Base-by-base conservation (phyloP, 352 stramenopile species). In the Phytophthora palmivora region DNA sequence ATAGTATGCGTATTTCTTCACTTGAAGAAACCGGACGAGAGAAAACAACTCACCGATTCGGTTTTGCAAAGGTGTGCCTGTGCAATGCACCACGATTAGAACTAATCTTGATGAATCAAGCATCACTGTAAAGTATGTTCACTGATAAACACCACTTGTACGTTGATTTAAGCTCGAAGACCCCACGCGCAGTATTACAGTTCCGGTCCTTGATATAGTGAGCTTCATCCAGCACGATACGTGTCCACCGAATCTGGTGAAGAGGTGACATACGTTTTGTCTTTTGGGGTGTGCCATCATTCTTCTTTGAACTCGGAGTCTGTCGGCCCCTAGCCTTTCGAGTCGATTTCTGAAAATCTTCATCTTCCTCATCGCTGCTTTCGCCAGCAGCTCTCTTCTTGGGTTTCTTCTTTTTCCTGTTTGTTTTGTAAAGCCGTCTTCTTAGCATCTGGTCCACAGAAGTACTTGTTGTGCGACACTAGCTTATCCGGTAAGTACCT, bases 1-100 rank as follows among this genome's bases (percentile, higher is more conserved):
- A 72, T 99, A 99, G 77, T 97, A 99, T 3, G 96, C 97, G 77
- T 97, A 99, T 15, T 95, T 97, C 69, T 99, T 93, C 28, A 99
- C 91, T 47, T 97, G 85, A 5, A 99, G 68, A 61, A 99, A 99
- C 4, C 98, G 87, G 51, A 99, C 92, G 9, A 99, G 82, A 15
- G 93, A 98, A 70, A 99, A 99, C 33, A 99, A 89, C 69, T 95
- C 86, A 11, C 89, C 84, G 39, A 97, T 96, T 7, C 93, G 90
- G 50, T 98, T 98, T 73, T 99, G 96, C 32, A 99, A 72, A 34
- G 98, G 98, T 2, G 87, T 96, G 3, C 86, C 85, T 92, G 43
- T 4, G n/a, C 2, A 45, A 42, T 41, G 46, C 39, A 15, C 37
- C n/a, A 7, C 37, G 28, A 28, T 46, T 10, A 49, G 14, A 43